Evolutionary conservation across 352 stramenopile species (phyloP), one percentile per base, ranked within the genome.

Genomic region (Pythium utonaiense): DNA sequence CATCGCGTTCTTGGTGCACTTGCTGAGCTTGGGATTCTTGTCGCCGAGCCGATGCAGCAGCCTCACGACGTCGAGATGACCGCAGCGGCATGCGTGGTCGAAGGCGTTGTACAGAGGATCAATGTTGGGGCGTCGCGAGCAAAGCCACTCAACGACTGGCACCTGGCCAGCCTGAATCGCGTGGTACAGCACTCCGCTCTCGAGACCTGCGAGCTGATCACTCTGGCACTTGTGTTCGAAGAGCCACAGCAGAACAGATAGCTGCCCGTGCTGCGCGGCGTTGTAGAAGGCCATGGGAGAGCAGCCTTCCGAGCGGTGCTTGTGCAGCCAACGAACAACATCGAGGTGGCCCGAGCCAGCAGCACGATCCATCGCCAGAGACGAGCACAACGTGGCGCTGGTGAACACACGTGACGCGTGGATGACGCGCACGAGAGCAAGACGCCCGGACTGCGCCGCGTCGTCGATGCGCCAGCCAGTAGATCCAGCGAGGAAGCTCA

Each of bases 331-430:
- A 12, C 28, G 30, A 24, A 66, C 34, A 6, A 51, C 12, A 3
- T 5, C 14, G 17, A 70, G 25, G 48, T 66, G 21, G 10, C 49
- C 57, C 4, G 24, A 21, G 1, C 25, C 28, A 8, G 62, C 56
- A 6, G 57, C 62, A 3, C n/a, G 17, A 34, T 70, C 62, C 56
- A 70, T 65, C 7, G 62, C 62, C 16, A 60, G 34, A 36, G 55
- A 38, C 21, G 62, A 44, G 38, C 62, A 70, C 14, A 54, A 12
- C 12, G 38, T 6, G 8, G 41, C 56, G 0, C 21, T 49, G 1
- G 48, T 57, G 25, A 34, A 41, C n/a, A 25, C 24, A 14, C 22
- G 13, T 10, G 45, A 24, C 19, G 22, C 24, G 48, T 57, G 44
- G 36, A 54, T 33, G 6, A 42, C 27, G 6, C 22, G 17, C 7